A percentile compares a stretch with the other conserved stretches of the same genome.
phyloP scores from a whole-genome alignment of 2,329 filamentous ascomycete genomes.

The Microcyclospora pomicola region DNA sequence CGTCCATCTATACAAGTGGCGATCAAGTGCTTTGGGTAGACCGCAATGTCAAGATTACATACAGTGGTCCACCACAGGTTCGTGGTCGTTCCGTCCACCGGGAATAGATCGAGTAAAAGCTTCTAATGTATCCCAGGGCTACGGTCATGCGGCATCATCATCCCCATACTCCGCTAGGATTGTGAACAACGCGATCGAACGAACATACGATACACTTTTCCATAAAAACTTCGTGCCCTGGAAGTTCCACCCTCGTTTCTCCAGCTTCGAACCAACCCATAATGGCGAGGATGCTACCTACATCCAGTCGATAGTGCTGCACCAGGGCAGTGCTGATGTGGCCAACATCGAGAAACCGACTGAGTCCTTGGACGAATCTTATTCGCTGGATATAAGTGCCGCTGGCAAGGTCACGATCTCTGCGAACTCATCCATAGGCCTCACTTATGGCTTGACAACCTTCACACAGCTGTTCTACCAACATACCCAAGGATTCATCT shows the following conservation, averaged over 20 bases:
- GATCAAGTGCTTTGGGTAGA: slow-evolving; percentile 28
- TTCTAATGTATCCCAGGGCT: too few species aligned
- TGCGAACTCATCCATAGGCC: slow-evolving; percentile 52
- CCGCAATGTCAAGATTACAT: slow-evolving; percentile 25
- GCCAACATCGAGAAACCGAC: slow-evolving; percentile 44
- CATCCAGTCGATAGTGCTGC: slow-evolving; percentile 48
- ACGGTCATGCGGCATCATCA: slow-evolving; percentile 4
- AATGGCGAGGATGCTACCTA: slow-evolving; percentile 28
- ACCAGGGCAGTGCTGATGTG: slow-evolving; percentile 43
- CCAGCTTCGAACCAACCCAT: slow-evolving; percentile 47
- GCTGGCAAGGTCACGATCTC: slow-evolving; percentile 48
- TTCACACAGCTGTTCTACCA: slow-evolving; percentile 70
- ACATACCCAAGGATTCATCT: slow-evolving; percentile 42
- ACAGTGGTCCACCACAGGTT: slow-evolving; percentile 20
- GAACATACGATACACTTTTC: slow-evolving; percentile 52
- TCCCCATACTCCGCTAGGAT: slow-evolving; percentile 23
- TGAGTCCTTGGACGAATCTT: slow-evolving; percentile 61
- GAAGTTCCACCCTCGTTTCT: slow-evolving; percentile 56
- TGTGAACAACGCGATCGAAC: slow-evolving; percentile 33
- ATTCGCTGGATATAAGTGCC: slow-evolving; percentile 47
- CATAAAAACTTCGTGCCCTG: slow-evolving; percentile 59
- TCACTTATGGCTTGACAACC: slow-evolving; percentile 60
- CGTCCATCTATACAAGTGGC: slow-evolving; percentile 24
- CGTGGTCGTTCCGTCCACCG: slow-evolving; percentile 6
- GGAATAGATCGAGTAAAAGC: too few species aligned